Base-by-base conservation (phyloP, 2,329 filamentous ascomycete species). In the Cyphellophora attinorum region DNA sequence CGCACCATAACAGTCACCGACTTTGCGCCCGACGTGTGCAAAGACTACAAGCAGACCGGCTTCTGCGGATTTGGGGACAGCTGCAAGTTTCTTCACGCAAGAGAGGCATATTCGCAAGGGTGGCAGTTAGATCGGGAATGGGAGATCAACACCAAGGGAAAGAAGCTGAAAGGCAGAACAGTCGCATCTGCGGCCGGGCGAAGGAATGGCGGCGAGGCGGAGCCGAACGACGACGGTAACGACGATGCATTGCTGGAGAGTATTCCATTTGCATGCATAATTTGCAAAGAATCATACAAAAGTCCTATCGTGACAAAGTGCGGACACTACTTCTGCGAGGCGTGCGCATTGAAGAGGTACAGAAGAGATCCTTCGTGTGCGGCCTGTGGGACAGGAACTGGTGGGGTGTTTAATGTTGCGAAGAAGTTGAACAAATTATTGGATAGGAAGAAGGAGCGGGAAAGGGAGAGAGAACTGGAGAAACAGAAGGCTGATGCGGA, bases 121-220 rank as follows among this genome's bases (percentile, higher is more conserved):
- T 98, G 91, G 91, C 85, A 96, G 56, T 69, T 98, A 4, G 91
- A 98, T 57, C 72, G 74, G 34, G 89, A 96, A 31, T 98, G 91
- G 91, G 91, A 98, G 54, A 80, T 75, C 21, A 76, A 79, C 2
- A 83, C 77, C 5, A 88, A 82, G 51, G 61, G 61, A 34, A 67
- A 74, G 49, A 70, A 68, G 42, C 28, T 65, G 5, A 51, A 50
- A 5, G 69, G 67, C 8, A 64, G 60, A 16, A 59, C 67, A 2
- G 61, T 74, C 3, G 65, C 67, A 8, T 66, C 64, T 3, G 60
- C 62, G 5, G 62, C 64, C 33, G n/a, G n/a, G n/a, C n/a, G n/a
- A n/a, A 53, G 51, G 48, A 56, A 60, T 0, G 67, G 66, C 19
- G 35, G 40, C 17, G 12, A 28, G 6, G 28, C 13, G 35, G 32